Evolutionary conservation across 2,329 filamentous ascomycete species (phyloP).

Genomic region (Penicillium sp.): DNA sequence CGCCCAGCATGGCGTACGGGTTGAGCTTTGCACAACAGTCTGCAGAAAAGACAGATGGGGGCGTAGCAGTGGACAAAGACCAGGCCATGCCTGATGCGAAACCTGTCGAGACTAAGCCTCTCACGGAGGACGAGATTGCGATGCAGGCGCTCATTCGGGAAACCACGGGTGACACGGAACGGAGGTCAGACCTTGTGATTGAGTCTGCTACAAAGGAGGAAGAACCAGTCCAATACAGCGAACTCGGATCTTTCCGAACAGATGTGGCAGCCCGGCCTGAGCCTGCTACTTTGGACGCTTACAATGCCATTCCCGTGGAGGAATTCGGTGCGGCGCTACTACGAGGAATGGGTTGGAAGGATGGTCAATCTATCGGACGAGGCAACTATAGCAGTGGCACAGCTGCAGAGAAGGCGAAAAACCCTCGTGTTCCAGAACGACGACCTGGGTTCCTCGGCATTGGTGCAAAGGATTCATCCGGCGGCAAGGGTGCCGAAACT

Average conservation of each 20-base stretch:
- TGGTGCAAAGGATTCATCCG: conserved; percentile 75
- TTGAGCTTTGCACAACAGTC: conserved; percentile 51
- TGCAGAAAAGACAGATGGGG: conserved; percentile 17
- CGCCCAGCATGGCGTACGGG: conserved; percentile 54
- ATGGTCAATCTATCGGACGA: conserved; percentile 58
- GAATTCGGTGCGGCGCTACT: conserved; percentile 90
- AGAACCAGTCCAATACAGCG: conserved; percentile 32
- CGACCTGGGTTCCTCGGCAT: conserved; percentile 82
- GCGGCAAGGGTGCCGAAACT: conserved; percentile 56
- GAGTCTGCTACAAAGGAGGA: conserved; percentile 34
- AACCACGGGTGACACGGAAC: conserved; percentile 43
- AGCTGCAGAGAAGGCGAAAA: conserved; percentile 50
- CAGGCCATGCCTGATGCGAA: conserved; percentile 31
- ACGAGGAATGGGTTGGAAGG: conserved; percentile 94
- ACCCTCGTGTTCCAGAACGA: conserved; percentile 65
- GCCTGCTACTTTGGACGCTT: conserved; percentile 75
- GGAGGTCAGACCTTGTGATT: conserved; percentile 56
- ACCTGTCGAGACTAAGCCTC: conserved; percentile 32
- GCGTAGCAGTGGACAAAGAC: conserved; percentile 26
- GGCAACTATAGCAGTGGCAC: conserved; percentile 51
- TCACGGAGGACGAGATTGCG: conserved; percentile 63
- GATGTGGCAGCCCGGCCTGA: conserved; percentile 74
- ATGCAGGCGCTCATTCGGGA: conserved; percentile 66
- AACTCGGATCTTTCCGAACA: conserved; percentile 63
- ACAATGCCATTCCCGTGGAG: conserved; percentile 85